These are phyloP conservation scores for Daldinia loculata DNA, from an alignment of 495 filamentous ascomycete species.

Conservation along the genomic window DNA sequence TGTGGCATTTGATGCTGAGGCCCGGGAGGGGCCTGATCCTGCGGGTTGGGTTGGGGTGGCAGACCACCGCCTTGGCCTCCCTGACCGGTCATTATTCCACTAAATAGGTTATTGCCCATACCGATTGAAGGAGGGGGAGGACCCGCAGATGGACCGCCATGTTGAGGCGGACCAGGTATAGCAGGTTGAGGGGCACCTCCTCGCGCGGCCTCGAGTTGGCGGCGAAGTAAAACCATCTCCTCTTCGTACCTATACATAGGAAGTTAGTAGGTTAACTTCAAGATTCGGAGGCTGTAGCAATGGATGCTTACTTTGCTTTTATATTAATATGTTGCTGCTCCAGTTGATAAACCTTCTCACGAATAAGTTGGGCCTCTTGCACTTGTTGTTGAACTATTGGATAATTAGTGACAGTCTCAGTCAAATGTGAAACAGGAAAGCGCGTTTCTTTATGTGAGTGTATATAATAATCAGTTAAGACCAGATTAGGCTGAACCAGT, in stretches of 20 bases:
- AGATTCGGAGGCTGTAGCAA: neutral
- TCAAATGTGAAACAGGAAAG: neutral
- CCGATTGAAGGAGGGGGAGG: constrained; percentile 83
- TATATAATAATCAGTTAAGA: neutral
- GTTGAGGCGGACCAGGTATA: constrained; percentile 72
- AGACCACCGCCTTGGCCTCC: constrained; percentile 83
- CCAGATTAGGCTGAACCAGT: neutral
- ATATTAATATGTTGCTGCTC: constrained; percentile 86
- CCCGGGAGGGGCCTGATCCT: constrained; percentile 58
- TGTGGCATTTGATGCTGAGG: constrained; percentile 69
- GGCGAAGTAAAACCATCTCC: constrained; percentile 82
- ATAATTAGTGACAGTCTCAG: constrained; percentile 6
- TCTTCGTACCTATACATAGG: constrained; percentile 79
- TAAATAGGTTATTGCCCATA: constrained; percentile 92
- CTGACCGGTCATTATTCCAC: constrained; percentile 93
- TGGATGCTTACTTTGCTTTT: constrained; percentile 80
- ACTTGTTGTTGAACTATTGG: constrained; percentile 80
- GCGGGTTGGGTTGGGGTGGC: constrained; percentile 81
- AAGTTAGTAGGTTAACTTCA: constrained; percentile 11
- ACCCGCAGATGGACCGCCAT: constrained; percentile 80
- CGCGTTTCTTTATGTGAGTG: neutral
- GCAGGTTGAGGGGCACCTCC: constrained; percentile 72
- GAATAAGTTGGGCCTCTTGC: constrained; percentile 90
- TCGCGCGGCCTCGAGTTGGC: constrained; percentile 80
- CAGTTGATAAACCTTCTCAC: constrained; percentile 87